These are phyloP conservation scores for Hortiboletus campestris DNA, from an alignment of 768 basidiomycete genomes.

Conservation along the genomic window DNA sequence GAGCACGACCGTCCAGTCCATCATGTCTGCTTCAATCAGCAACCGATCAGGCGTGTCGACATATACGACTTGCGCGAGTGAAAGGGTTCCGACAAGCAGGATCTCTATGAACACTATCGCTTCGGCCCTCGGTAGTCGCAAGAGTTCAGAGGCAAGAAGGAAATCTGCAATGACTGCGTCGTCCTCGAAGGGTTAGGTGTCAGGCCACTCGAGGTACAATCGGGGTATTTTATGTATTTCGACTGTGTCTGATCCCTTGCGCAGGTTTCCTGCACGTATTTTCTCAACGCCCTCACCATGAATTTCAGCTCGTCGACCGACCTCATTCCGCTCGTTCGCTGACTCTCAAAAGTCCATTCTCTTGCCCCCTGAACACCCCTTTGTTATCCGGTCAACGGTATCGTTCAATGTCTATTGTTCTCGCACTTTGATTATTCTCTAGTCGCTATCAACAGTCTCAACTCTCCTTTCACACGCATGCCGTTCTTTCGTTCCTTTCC, in stretches of 20 bases:
- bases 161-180: slow-evolving; percentile 26
- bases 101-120: slow-evolving; percentile 28
- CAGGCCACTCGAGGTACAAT: slow-evolving; percentile 1
- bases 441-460: not conserved
- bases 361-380: not conserved
- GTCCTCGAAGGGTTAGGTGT: slow-evolving; percentile 23
- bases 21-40: slow-evolving; percentile 25
- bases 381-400: not conserved
- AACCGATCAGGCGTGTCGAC: slow-evolving; percentile 28
- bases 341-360: not conserved
- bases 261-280: not conserved
- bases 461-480: slow-evolving; percentile 2
- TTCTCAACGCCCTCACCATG: not conserved
- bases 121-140: slow-evolving; percentile 25
- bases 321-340: not conserved
- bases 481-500: slow-evolving; percentile 6
- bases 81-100: slow-evolving; percentile 23
- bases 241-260: slow-evolving; percentile 1
- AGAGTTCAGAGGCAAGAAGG: slow-evolving; percentile 28
- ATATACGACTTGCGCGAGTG: slow-evolving; percentile 28
- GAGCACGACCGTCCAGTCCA: slow-evolving; percentile 29
- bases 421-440: slow-evolving; percentile 6
- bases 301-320: not conserved
- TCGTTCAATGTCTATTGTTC: slow-evolving; percentile 1
- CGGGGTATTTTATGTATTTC: no score